Conservation (phyloP, 2,329 filamentous ascomycete genomes). For the Epichloe festucae region DNA sequence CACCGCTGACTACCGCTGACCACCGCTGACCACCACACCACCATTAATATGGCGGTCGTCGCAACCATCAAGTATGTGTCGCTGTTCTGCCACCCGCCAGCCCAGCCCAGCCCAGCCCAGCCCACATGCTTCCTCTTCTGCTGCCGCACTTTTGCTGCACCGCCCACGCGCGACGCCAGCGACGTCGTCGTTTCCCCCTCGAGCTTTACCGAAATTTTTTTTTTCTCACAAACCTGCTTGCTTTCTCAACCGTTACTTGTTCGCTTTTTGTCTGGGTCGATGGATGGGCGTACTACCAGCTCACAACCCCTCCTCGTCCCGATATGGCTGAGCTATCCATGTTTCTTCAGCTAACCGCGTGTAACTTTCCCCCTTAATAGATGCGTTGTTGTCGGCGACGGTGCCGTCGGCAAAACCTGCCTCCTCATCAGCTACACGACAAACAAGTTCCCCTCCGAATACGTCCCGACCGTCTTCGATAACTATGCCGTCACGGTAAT, state of each 20-base stretch:
- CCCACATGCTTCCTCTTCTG: neutral
- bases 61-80: conserved; percentile 49
- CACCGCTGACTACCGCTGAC: neutral
- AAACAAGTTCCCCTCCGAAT: conserved; percentile 99
- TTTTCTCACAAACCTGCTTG: neutral
- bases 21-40: conserved; percentile 1
- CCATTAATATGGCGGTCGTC: conserved; percentile 42
- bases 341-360: neutral
- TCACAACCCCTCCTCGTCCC: neutral
- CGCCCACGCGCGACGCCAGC: neutral
- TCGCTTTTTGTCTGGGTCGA: neutral
- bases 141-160: conserved; percentile 7
- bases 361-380: conserved; percentile 31
- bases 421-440: conserved; percentile 98
- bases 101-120: neutral
- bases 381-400: conserved; percentile 97
- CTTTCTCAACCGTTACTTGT: neutral
- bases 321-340: neutral
- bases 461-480: conserved; percentile 97
- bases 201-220: neutral
- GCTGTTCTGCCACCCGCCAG: conserved; percentile 4
- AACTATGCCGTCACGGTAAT: conserved; percentile 99
- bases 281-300: neutral
- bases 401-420: conserved; percentile 98
- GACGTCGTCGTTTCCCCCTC: neutral